Conservation (phyloP, 2,329 filamentous ascomycete genomes). For the Calonectria pseudoreteaudii region DNA sequence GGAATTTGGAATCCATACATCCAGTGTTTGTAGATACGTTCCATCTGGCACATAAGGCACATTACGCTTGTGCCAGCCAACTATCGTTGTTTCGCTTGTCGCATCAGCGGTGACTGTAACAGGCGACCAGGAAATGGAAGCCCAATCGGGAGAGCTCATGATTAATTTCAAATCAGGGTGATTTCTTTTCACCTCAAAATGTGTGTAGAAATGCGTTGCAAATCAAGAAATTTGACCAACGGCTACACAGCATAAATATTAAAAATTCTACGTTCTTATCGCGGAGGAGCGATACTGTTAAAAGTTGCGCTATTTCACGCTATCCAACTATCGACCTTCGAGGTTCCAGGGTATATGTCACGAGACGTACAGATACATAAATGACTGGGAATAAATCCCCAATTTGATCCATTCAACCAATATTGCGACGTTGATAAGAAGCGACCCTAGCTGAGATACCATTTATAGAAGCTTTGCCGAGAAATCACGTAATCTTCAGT, state of each 20-base stretch:
- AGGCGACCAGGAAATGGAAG: neutral
- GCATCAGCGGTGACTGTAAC: neutral
- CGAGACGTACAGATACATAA: neutral
- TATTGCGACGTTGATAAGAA: neutral
- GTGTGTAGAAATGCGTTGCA: neutral
- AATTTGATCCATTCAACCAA: neutral
- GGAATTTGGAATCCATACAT: neutral
- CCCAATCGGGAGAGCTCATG: neutral
- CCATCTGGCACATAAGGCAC: neutral
- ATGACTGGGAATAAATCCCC: neutral
- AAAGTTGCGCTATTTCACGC: neutral
- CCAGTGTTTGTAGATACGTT: neutral
- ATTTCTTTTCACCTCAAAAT: neutral
- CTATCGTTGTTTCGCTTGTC: neutral
- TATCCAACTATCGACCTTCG: neutral
- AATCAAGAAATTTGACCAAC: neutral
- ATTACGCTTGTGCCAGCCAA: neutral
- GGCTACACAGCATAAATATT: neutral
- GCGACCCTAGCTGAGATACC: neutral
- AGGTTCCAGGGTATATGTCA: neutral
- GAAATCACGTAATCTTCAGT: neutral
- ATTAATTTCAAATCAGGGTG: neutral
- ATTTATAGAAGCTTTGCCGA: neutral
- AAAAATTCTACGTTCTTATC: neutral
- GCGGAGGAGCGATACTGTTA: neutral